phyloP scores from a whole-genome alignment of 2,329 filamentous ascomycete species.

The Ambrosiella cleistominuta region DNA sequence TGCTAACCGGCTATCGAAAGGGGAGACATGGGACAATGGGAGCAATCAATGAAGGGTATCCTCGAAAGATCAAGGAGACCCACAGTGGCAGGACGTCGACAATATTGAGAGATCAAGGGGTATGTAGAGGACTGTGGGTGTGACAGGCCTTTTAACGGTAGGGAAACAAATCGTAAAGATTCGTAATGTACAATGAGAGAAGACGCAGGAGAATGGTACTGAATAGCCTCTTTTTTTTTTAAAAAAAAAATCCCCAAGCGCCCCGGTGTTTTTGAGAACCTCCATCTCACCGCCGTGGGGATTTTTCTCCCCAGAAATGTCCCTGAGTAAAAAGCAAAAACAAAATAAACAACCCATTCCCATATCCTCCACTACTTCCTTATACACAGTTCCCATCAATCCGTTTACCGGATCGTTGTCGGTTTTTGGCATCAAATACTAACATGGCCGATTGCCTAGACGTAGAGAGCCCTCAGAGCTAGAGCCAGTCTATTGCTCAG shows the following conservation, averaged over 20 bases:
- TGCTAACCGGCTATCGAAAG: conserved; percentile 11
- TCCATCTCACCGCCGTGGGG: neutral
- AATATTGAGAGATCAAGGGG: neutral
- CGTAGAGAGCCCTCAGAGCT: conserved; percentile 13
- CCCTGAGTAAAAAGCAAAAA: neutral
- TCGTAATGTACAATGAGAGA: neutral
- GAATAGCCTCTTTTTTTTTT: neutral
- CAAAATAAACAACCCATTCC: neutral
- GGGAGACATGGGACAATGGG: neutral
- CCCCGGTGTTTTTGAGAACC: neutral
- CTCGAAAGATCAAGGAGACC: neutral
- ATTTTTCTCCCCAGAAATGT: neutral
- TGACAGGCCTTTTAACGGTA: conserved; percentile 1
- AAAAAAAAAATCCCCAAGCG: neutral
- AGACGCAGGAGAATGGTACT: neutral
- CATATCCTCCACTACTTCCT: conserved; percentile 2
- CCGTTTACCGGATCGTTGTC: conserved; percentile 1
- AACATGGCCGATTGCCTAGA: conserved; percentile 11
- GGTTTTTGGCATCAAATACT: conserved; percentile 8
- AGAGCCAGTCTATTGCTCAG: conserved; percentile 22
- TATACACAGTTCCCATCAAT: conserved; percentile 7
- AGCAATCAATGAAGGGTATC: conserved; percentile 2
- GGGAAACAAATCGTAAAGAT: neutral
- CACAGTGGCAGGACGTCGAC: neutral
- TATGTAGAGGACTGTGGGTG: neutral